Evolutionary conservation across 176 grass and related monocot species (phyloP).

Genomic region (Dendrocalamus sinicus): DNA sequence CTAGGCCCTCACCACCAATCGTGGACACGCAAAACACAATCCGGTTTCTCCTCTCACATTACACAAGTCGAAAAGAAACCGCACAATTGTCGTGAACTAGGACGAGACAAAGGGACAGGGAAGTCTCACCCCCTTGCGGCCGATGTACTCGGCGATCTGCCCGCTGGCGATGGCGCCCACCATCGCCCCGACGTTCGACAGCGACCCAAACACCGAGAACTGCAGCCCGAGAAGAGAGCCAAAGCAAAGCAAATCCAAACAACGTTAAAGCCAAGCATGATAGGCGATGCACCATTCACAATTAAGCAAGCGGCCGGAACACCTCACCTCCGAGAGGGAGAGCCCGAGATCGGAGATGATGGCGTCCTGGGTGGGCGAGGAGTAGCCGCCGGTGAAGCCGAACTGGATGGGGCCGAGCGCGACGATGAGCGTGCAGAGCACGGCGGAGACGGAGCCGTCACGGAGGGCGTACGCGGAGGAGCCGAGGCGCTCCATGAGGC

Average conservation of each 20-base stretch:
- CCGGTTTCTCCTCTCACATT: not conserved
- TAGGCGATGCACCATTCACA: not conserved
- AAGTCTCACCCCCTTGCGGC: slow-evolving; percentile 80
- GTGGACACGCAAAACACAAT: not conserved
- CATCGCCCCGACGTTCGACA: slow-evolving; percentile 93
- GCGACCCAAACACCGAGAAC: slow-evolving; percentile 83
- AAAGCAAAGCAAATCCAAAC: not conserved
- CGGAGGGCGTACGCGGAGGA: slow-evolving; percentile 67
- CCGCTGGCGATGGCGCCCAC: slow-evolving; percentile 87
- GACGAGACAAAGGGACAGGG: not conserved
- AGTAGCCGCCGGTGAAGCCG: slow-evolving; percentile 87
- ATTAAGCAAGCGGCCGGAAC: not conserved
- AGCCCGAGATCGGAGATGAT: slow-evolving; percentile 78
- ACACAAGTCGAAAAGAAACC: not conserved
- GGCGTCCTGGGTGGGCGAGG: slow-evolving; percentile 76
- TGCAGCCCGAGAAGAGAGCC: not conserved
- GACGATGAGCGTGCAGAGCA: slow-evolving; percentile 90
- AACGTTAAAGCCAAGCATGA: not conserved
- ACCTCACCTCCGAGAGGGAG: slow-evolving; percentile 73
- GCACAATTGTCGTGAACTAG: not conserved
- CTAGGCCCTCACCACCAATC: not conserved
- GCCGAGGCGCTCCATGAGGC: slow-evolving; percentile 78
- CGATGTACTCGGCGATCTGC: slow-evolving; percentile 90
- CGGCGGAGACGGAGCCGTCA: slow-evolving; percentile 68
- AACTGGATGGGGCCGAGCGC: slow-evolving; percentile 90